Evolutionary conservation across 371 early-diverging fungal genomes (phyloP).

Genomic region (Mucor saturninus): DNA sequence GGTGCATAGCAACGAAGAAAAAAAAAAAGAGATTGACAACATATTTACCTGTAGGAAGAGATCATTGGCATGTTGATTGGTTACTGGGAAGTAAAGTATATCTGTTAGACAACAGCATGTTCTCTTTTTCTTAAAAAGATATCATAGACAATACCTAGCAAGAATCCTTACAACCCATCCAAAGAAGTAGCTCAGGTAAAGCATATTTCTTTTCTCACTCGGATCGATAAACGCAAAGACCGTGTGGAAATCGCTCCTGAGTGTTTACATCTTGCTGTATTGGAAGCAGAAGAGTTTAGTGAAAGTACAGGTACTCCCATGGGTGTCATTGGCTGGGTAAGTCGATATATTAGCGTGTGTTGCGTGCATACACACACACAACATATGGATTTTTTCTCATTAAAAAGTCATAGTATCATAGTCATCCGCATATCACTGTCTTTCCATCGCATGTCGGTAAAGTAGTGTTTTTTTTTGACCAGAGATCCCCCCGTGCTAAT

Average conservation of each 20-base stretch:
- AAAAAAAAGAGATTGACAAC: background rate
- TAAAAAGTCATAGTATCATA: constrained; percentile 49
- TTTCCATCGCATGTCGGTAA: constrained; percentile 75
- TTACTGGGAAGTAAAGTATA: constrained; percentile 56
- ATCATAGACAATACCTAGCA: constrained; percentile 28
- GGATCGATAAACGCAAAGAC: constrained; percentile 80
- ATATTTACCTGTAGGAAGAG: constrained; percentile 60
- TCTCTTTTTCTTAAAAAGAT: background rate
- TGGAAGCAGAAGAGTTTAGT: constrained; percentile 65
- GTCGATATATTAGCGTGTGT: background rate
- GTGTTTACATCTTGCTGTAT: constrained; percentile 70
- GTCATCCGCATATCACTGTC: constrained; percentile 80
- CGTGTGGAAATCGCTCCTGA: constrained; percentile 72
- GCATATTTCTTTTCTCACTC: constrained; percentile 60
- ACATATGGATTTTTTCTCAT: no score
- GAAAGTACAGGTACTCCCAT: constrained; percentile 48
- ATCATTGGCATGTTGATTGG: constrained; percentile 77
- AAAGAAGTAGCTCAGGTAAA: constrained; percentile 55
- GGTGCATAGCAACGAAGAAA: no score
- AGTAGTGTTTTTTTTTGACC: no score
- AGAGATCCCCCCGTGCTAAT: no score
- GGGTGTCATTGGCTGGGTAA: constrained; percentile 76
- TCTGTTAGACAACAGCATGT: background rate
- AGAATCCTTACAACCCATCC: constrained; percentile 34
- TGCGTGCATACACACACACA: no score